Percentiles rank a stretch among this genome's conserved stretches.
Evolutionary conservation across 305 asterid species (phyloP).

Genomic region (Stenogyne calaminthoides): DNA sequence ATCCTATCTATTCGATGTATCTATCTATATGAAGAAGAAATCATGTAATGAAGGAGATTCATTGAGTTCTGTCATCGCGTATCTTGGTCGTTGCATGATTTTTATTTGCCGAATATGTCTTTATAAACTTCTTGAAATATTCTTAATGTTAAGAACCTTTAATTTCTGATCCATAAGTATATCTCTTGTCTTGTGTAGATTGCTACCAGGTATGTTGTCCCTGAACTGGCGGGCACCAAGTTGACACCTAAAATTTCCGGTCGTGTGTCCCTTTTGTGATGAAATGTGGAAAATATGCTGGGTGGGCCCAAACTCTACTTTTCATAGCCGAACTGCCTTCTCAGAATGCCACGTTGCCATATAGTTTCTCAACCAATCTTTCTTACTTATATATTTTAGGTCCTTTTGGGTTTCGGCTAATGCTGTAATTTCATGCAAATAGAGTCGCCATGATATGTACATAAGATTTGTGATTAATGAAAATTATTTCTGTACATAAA

Average conservation of each 20-base stretch:
- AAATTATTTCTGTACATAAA: background rate
- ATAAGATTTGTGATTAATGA: background rate
- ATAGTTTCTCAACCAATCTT: too few relatives aligned
- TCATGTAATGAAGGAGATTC: background rate
- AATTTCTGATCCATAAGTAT: background rate
- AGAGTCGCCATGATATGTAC: background rate
- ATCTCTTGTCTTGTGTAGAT: constrained; percentile 50
- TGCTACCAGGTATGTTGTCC: constrained; percentile 84
- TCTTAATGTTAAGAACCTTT: too few relatives aligned
- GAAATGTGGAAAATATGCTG: constrained; percentile 92
- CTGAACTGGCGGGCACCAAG: constrained; percentile 83
- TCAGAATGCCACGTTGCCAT: constrained; percentile 69
- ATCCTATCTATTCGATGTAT: too few relatives aligned
- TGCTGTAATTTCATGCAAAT: background rate
- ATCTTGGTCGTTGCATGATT: background rate
- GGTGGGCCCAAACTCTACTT: constrained; percentile 98
- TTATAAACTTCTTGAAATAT: too few relatives aligned
- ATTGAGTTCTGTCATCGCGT: background rate
- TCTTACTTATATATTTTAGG: background rate
- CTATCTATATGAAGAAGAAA: background rate
- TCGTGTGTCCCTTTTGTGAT: constrained; percentile 75
- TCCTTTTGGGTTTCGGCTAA: background rate
- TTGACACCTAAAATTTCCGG: constrained; percentile 59
- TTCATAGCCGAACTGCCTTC: constrained; percentile 93
- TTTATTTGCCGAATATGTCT: background rate